phyloP scores from a whole-genome alignment of 331 rosid genomes.

The Stylosanthes scabra region DNA sequence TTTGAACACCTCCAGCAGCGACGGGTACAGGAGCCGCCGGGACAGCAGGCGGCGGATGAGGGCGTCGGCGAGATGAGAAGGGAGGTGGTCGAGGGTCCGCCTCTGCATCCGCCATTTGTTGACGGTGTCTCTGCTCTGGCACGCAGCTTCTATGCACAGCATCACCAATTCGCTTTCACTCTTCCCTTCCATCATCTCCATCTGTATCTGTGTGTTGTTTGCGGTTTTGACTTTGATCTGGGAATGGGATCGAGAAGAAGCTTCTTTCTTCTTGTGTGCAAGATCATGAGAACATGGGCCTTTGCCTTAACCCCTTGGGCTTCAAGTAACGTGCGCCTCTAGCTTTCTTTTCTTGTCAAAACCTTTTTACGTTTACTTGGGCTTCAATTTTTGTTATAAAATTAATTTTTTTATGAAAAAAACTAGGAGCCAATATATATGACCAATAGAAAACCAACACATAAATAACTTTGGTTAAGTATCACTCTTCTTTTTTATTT shows the following conservation, averaged over 20 bases:
- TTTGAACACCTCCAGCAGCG: slow-evolving; percentile 91
- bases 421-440: too few species aligned
- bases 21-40: slow-evolving; percentile 81
- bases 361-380: too few species aligned
- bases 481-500: too few species aligned
- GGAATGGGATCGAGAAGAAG: slow-evolving; percentile 11
- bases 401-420: too few species aligned
- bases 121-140: slow-evolving; percentile 56
- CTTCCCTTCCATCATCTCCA: slow-evolving; percentile 33
- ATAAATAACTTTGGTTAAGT: too few species aligned
- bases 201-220: neutral
- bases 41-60: slow-evolving; percentile 73
- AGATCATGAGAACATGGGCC: neutral
- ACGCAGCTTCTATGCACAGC: slow-evolving; percentile 73
- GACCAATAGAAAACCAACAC: too few species aligned
- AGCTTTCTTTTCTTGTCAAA: neutral
- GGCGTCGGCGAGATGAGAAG: slow-evolving; percentile 80
- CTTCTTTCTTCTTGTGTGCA: neutral
- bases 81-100: slow-evolving; percentile 73
- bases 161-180: slow-evolving; percentile 53
- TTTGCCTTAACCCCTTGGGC: neutral
- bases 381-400: too few species aligned
- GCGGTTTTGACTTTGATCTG: slow-evolving; percentile 12
- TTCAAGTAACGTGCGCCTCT: neutral
- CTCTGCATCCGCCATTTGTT: slow-evolving; percentile 81